These are phyloP conservation scores for Meripilus lineatus DNA, from an alignment of 1,284 basidiomycete genomes.

Conservation along the genomic window DNA sequence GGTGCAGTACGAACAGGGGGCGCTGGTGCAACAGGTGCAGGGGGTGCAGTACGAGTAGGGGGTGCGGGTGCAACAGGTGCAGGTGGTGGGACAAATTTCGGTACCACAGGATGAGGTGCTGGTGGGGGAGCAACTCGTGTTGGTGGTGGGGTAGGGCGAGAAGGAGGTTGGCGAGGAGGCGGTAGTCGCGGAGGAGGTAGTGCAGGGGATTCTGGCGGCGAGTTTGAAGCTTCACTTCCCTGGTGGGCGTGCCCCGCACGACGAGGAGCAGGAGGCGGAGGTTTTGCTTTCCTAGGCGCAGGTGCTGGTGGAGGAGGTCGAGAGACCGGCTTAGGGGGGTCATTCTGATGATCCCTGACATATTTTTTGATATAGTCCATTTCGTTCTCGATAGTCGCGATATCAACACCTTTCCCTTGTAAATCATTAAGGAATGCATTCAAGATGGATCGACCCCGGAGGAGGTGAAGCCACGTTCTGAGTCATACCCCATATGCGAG, in stretches of 20 bases:
- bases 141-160: not conserved
- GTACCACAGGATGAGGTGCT: conserved; percentile 26
- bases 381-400: conserved; percentile 64
- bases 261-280: conserved; percentile 49
- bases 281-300: conserved; percentile 42
- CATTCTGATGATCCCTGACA: conserved; percentile 55
- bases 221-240: conserved; percentile 21
- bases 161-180: conserved; percentile 9
- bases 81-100: conserved; percentile 25
- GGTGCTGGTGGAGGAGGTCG: conserved; percentile 14
- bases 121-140: conserved; percentile 15
- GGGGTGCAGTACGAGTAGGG: conserved; percentile 22
- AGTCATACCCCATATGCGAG: conserved; percentile 93
- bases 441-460: conserved; percentile 92
- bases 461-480: conserved; percentile 82
- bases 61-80: conserved; percentile 32
- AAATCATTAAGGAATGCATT: conserved; percentile 72
- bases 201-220: conserved; percentile 23
- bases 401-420: conserved; percentile 65
- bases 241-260: conserved; percentile 29
- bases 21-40: conserved; percentile 29
- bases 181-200: conserved; percentile 15
- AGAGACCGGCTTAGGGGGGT: no score
- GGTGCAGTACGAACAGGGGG: conserved; percentile 26
- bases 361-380: conserved; percentile 90